phyloP scores from a whole-genome alignment of 176 grass and related monocot genomes.

The Otatea glauca region DNA sequence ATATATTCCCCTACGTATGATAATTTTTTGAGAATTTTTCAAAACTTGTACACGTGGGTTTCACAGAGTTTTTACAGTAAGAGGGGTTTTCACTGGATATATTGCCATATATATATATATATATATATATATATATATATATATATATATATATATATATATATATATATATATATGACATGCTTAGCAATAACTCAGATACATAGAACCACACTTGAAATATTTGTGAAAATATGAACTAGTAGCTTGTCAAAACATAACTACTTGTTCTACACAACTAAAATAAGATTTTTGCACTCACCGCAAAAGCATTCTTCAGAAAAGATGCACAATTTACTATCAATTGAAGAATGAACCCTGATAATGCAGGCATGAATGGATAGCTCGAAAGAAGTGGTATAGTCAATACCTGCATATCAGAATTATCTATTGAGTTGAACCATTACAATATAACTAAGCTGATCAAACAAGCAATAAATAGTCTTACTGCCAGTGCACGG shows the following conservation, averaged over 20 bases:
- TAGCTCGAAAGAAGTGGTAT: slow-evolving; percentile 77
- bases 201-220: not conserved
- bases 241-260: not conserved
- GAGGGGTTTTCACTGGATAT: too few relatives aligned
- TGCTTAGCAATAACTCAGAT: slow-evolving; percentile 31
- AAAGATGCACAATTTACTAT: slow-evolving; percentile 77
- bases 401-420: slow-evolving; percentile 64
- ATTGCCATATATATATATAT: too few relatives aligned
- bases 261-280: slow-evolving; percentile 3
- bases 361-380: slow-evolving; percentile 76
- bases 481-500: slow-evolving; percentile 63
- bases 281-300: slow-evolving; percentile 48
- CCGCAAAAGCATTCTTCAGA: slow-evolving; percentile 71
- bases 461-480: slow-evolving; percentile 24
- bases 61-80: too few relatives aligned
- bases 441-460: slow-evolving; percentile 19
- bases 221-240: not conserved
- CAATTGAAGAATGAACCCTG: slow-evolving; percentile 60
- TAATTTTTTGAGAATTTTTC: too few relatives aligned
- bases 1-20: too few relatives aligned
- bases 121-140: too few relatives aligned
- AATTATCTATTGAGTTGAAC: slow-evolving; percentile 37
- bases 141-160: too few relatives aligned
- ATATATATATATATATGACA: not conserved
- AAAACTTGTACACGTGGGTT: too few relatives aligned